phyloP scores from a whole-genome alignment of 805 yeast species.

The Monosporozyma servazzii region DNA sequence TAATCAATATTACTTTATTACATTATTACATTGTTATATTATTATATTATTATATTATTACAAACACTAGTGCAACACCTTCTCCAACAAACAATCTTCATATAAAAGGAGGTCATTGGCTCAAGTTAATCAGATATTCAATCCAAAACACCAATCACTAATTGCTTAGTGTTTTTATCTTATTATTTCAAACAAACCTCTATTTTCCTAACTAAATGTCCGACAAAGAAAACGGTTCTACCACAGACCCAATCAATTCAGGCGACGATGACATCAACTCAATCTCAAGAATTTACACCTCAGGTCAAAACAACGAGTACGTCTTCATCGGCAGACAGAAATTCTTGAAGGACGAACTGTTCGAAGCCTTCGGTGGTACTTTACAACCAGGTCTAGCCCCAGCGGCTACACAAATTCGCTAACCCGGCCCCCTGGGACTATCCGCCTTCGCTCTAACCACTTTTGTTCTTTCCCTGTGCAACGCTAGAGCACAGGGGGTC shows the following conservation, averaged over 20 bases:
- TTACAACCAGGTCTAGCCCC: slow-evolving; percentile 58
- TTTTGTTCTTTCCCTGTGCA: slow-evolving; percentile 47
- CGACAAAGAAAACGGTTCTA: slow-evolving; percentile 10
- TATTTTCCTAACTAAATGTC: slow-evolving; percentile 5
- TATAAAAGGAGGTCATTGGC: too few relatives aligned
- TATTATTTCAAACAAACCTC: not conserved
- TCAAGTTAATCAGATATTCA: too few relatives aligned
- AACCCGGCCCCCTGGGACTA: slow-evolving; percentile 62
- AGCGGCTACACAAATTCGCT: slow-evolving; percentile 53
- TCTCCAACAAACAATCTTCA: too few relatives aligned
- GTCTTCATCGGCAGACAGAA: slow-evolving; percentile 64
- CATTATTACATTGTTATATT: too few relatives aligned
- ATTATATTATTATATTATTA: too few relatives aligned
- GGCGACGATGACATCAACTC: slow-evolving; percentile 1
- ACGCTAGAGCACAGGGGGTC: slow-evolving; percentile 47
- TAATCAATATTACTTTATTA: too few relatives aligned
- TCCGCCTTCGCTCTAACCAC: slow-evolving; percentile 56
- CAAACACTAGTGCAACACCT: too few relatives aligned
- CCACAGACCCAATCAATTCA: slow-evolving; percentile 8
- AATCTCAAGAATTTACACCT: slow-evolving; percentile 25
- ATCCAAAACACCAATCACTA: too few relatives aligned
- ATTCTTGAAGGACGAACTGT: slow-evolving; percentile 51
- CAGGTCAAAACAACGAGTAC: slow-evolving; percentile 49
- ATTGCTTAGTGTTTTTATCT: not conserved
- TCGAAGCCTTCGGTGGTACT: slow-evolving; percentile 74